A percentile compares a stretch with the other conserved stretches of the same genome.
phyloP scores from a whole-genome alignment of 2,329 filamentous ascomycete species.

The Hysterium pulicare region DNA sequence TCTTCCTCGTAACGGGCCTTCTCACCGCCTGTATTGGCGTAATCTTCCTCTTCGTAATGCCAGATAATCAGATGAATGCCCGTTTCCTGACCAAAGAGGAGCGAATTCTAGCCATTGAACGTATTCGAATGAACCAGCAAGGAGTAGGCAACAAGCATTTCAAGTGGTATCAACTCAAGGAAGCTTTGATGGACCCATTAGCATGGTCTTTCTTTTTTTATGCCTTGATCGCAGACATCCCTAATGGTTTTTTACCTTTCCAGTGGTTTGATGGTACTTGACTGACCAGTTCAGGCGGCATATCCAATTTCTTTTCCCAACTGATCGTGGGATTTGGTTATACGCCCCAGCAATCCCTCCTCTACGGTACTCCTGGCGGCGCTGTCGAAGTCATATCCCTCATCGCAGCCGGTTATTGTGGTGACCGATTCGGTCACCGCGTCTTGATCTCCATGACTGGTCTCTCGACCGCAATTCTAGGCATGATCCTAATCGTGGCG shows the following conservation, averaged over 20 bases:
- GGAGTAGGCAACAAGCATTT: conserved; percentile 70
- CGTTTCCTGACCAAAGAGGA: conserved; percentile 65
- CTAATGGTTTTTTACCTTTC: conserved; percentile 44
- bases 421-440: conserved; percentile 56
- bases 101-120: conserved; percentile 64
- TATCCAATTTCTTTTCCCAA: conserved; percentile 61
- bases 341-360: conserved; percentile 58
- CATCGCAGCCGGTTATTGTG: conserved; percentile 54
- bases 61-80: conserved; percentile 60
- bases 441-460: conserved; percentile 55
- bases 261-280: neutral
- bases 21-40: conserved; percentile 42
- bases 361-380: conserved; percentile 64
- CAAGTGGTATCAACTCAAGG: conserved; percentile 63
- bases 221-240: conserved; percentile 55
- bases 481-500: conserved; percentile 62
- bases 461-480: conserved; percentile 53
- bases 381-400: conserved; percentile 61
- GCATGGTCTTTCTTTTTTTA: conserved; percentile 60
- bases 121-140: conserved; percentile 71
- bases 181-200: conserved; percentile 56
- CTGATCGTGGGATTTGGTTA: conserved; percentile 64
- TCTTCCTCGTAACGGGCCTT: conserved; percentile 46
- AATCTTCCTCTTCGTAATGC: conserved; percentile 47
- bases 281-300: conserved; percentile 38